These are phyloP conservation scores for Fraxinus velutina DNA, from an alignment of 305 asterid species.

Conservation along the genomic window DNA sequence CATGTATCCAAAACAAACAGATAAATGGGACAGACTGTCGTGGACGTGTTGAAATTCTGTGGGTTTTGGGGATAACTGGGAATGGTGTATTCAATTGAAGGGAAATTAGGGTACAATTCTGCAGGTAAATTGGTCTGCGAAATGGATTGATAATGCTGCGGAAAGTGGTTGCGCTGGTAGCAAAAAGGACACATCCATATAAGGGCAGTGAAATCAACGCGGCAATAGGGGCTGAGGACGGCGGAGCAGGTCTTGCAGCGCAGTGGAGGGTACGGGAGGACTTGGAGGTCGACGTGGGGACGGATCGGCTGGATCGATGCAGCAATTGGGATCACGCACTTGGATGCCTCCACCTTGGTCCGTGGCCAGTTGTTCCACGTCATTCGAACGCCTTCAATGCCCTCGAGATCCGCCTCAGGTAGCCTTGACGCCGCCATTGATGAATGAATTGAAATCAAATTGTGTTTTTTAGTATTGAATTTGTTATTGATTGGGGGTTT, in stretches of 20 bases:
- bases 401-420: slow-evolving; percentile 81
- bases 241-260: slow-evolving; percentile 82
- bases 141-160: slow-evolving; percentile 49
- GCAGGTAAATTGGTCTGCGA: slow-evolving; percentile 44
- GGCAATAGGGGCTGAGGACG: slow-evolving; percentile 74
- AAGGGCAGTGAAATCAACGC: slow-evolving; percentile 76
- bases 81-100: slow-evolving; percentile 62
- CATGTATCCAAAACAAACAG: slow-evolving; percentile 90
- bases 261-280: slow-evolving; percentile 70
- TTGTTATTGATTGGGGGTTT: not conserved
- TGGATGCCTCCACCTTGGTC: slow-evolving; percentile 86
- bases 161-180: slow-evolving; percentile 81
- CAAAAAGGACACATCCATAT: slow-evolving; percentile 98
- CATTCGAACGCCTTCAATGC: slow-evolving; percentile 90
- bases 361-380: slow-evolving; percentile 89
- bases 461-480: not conserved
- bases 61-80: slow-evolving; percentile 37
- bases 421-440: slow-evolving; percentile 69
- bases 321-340: slow-evolving; percentile 96
- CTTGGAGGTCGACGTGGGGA: slow-evolving; percentile 68
- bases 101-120: slow-evolving; percentile 77
- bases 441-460: not conserved
- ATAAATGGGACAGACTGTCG: slow-evolving; percentile 41
- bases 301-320: slow-evolving; percentile 91
- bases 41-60: slow-evolving; percentile 42